These are phyloP conservation scores for Mangifera indica DNA, from an alignment of 345 rosid genomes.

Conservation along the genomic window DNA sequence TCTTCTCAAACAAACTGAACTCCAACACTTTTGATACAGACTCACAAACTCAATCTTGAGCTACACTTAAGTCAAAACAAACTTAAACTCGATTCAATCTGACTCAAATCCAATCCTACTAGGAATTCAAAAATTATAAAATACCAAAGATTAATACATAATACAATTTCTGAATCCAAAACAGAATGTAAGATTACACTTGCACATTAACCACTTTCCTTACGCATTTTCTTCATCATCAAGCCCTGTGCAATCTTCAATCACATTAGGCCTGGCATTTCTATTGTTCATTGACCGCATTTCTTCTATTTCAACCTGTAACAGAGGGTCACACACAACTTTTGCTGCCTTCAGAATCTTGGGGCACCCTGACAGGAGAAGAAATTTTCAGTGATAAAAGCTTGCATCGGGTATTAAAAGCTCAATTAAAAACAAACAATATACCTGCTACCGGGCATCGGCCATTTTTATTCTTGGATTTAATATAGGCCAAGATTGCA, in stretches of 20 bases:
- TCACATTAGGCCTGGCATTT: slow-evolving; percentile 35
- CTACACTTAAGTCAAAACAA: no score
- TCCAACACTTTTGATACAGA: no score
- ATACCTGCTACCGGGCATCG: slow-evolving; percentile 80
- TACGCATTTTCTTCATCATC: slow-evolving; percentile 25
- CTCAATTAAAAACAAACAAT: neutral
- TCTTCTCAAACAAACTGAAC: no score
- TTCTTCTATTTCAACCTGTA: slow-evolving; percentile 70
- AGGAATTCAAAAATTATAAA: no score
- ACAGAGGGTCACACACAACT: slow-evolving; percentile 57
- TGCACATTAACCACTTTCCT: neutral
- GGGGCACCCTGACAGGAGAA: slow-evolving; percentile 59
- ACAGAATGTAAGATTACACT: no score
- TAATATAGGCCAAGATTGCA: slow-evolving; percentile 51
- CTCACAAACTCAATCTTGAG: no score
- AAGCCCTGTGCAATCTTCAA: slow-evolving; percentile 75
- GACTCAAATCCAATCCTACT: no score
- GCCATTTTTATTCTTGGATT: slow-evolving; percentile 26
- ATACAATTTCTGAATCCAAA: no score
- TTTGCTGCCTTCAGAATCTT: slow-evolving; percentile 45
- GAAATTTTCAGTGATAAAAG: neutral
- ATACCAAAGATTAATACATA: no score
- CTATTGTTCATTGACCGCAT: slow-evolving; percentile 47
- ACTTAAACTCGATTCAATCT: no score
- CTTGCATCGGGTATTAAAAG: neutral